Base-by-base conservation (phyloP, 805 yeast genomes). In the Candida saitoana region DNA sequence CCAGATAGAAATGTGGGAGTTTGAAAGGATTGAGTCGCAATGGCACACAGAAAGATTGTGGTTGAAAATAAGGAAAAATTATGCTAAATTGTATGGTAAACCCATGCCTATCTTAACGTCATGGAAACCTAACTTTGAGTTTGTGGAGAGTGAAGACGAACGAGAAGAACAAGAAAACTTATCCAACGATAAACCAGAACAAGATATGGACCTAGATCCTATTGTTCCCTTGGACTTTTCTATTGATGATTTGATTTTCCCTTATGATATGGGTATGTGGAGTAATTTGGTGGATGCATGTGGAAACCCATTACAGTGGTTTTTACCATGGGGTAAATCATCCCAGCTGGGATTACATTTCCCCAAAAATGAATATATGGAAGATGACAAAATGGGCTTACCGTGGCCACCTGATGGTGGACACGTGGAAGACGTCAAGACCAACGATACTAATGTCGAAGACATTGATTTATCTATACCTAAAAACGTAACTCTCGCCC, bases 341-440 rank as follows among this genome's bases (percentile, higher is more conserved):
- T 41, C 48, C 31, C 81, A 80, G 1, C 64, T 74, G 49, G 97
- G 96, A 0, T 54, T 75, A 39, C 54, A 54, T 1, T 89, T 80
- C 47, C 62, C 60, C 5, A 80, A 74, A 36, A 78, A 78, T 48
- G 87, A 82, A 34, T 60, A 68, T 25, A 56, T 73, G 14, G 73
- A 67, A 38, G 76, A 69, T 18, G 85, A 82, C 51, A 76, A 84
- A 45, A 62, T 83, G 40, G 75, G 78, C 1, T 64, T 84, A 31
- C 93, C 96, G 2, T 91, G 97, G 96, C 99, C 99, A 1, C 95
- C 96, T 1, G 95, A 88, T 63, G 89, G 87, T 4, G 81, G 81
- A 0, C 69, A 73, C 50, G 71, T 65, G 39, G 72, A 61, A 30
- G 51, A 44, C 4, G 46, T 52, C 1, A 56, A 56, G n/a, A 58